A percentile compares a stretch with the other conserved stretches of the same genome.
Conservation (phyloP, 306 rosid genomes). For the barrel medic (Medicago truncatula) region DNA sequence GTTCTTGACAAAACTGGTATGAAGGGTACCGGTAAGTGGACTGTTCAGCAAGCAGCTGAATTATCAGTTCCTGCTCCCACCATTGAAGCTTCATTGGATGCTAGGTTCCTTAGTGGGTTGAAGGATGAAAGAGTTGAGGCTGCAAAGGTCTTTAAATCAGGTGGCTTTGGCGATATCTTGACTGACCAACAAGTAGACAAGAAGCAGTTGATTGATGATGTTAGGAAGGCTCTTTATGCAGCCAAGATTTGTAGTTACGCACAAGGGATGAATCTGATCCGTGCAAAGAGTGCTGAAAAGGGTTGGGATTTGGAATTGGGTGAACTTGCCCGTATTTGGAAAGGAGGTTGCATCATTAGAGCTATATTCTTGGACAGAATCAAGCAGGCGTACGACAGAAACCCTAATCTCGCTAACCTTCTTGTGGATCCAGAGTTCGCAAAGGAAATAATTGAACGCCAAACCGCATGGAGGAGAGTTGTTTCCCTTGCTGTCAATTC, state of each 20-base stretch:
- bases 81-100: slow-evolving; percentile 89
- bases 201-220: slow-evolving; percentile 78
- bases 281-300: slow-evolving; percentile 86
- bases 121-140: slow-evolving; percentile 93
- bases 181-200: slow-evolving; percentile 68
- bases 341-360: slow-evolving; percentile 93
- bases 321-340: slow-evolving; percentile 92
- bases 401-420: slow-evolving; percentile 79
- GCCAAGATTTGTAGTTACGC: slow-evolving; percentile 96
- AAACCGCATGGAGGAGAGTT: slow-evolving; percentile 87
- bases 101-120: slow-evolving; percentile 91
- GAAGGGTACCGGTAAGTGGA: slow-evolving; percentile 98
- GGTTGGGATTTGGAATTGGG: slow-evolving; percentile 87
- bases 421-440: slow-evolving; percentile 97
- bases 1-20: slow-evolving; percentile 95
- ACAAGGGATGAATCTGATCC: slow-evolving; percentile 93
- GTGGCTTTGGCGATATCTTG: slow-evolving; percentile 65
- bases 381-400: slow-evolving; percentile 86
- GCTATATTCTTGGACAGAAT: slow-evolving; percentile 85
- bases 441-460: slow-evolving; percentile 83
- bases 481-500: slow-evolving; percentile 87
- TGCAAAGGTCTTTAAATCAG: slow-evolving; percentile 75
- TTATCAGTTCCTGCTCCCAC: slow-evolving; percentile 94
- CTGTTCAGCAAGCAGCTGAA: slow-evolving; percentile 97
- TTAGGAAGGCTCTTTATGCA: slow-evolving; percentile 88